These are phyloP conservation scores for Wakefieldia striispora DNA, from an alignment of 768 basidiomycete genomes.

Conservation along the genomic window DNA sequence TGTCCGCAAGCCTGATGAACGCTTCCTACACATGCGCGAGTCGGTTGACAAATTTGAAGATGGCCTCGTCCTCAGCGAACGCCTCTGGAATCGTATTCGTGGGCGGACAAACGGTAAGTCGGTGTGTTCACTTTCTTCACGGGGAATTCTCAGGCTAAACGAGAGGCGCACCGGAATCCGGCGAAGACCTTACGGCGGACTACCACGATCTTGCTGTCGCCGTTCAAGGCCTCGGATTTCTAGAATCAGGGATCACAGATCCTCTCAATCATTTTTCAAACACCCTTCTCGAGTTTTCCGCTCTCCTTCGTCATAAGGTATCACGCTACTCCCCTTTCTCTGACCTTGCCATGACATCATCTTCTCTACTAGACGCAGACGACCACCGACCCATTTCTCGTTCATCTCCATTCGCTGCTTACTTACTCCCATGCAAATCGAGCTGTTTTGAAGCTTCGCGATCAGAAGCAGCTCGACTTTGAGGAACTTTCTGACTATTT, in stretches of 20 bases:
- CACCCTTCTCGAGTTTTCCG: slow-evolving; percentile 92
- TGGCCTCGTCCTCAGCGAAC: slow-evolving; percentile 77
- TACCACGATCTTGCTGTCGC: slow-evolving; percentile 97
- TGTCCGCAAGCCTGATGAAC: slow-evolving; percentile 95
- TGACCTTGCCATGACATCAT: not conserved
- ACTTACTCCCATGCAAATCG: slow-evolving; percentile 93
- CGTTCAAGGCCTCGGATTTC: slow-evolving; percentile 94
- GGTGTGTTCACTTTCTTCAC: slow-evolving; percentile 24
- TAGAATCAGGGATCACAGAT: slow-evolving; percentile 98
- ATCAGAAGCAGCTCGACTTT: slow-evolving; percentile 98
- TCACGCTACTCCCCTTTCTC: slow-evolving; percentile 16
- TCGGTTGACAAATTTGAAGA: slow-evolving; percentile 96
- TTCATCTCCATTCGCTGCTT: slow-evolving; percentile 88
- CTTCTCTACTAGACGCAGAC: slow-evolving; percentile 63
- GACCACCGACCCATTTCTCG: slow-evolving; percentile 88
- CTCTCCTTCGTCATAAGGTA: slow-evolving; percentile 81
- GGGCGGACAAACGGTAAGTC: slow-evolving; percentile 83
- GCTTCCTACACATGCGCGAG: slow-evolving; percentile 91
- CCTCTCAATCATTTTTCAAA: slow-evolving; percentile 96
- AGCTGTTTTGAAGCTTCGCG: slow-evolving; percentile 90
- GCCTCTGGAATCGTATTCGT: slow-evolving; percentile 75
- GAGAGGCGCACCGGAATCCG: slow-evolving; percentile 79
- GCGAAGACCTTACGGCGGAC: slow-evolving; percentile 93
- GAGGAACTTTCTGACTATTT: slow-evolving; percentile 96
- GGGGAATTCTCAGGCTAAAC: slow-evolving; percentile 74